Evolutionary conservation across 306 rosid species (phyloP).

Genomic region (Trifolium fragiferum): DNA sequence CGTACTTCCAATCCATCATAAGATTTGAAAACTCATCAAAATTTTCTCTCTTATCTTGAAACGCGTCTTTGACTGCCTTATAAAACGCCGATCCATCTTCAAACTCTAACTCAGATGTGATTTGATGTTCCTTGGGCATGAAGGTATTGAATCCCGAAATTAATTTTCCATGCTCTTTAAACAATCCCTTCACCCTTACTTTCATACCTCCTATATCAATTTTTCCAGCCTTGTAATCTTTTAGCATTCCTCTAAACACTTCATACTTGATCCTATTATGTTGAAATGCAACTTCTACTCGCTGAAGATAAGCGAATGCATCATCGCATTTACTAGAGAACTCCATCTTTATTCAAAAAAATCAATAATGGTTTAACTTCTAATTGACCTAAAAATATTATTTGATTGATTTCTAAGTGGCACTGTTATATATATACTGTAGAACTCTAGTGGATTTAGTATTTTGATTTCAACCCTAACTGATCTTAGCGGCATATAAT

Average conservation of each 20-base stretch:
- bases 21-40: neutral
- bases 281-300: conserved; percentile 42
- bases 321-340: neutral
- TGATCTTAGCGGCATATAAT: too few relatives aligned
- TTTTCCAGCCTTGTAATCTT: conserved; percentile 83
- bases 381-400: too few relatives aligned
- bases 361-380: too few relatives aligned
- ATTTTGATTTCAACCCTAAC: too few relatives aligned
- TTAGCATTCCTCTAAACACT: conserved; percentile 83
- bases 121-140: conserved; percentile 89
- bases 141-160: conserved; percentile 89
- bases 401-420: too few relatives aligned
- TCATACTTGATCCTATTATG: conserved; percentile 77
- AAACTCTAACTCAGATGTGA: conserved; percentile 53
- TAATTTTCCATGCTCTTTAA: conserved; percentile 53
- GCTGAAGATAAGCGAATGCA: neutral
- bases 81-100: neutral
- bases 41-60: neutral
- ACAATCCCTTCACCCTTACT: conserved; percentile 62
- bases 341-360: too few relatives aligned
- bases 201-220: conserved; percentile 53
- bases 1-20: neutral
- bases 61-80: neutral
- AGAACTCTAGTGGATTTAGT: too few relatives aligned
- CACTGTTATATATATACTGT: too few relatives aligned